These are phyloP conservation scores for Orbilia javanica DNA, from an alignment of 2,329 filamentous ascomycete genomes.

Conservation along the genomic window DNA sequence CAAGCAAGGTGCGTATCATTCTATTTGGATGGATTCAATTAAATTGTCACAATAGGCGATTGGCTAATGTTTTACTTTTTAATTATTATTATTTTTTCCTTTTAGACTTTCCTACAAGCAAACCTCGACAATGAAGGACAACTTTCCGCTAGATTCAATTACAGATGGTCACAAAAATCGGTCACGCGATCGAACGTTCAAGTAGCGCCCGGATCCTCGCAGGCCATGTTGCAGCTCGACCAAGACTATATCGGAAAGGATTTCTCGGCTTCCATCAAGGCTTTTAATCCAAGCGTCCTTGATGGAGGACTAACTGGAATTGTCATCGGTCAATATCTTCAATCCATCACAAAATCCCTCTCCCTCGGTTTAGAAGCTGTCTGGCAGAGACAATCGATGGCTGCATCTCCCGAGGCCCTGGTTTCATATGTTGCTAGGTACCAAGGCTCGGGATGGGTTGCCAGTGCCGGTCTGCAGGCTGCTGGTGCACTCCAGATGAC, in stretches of 20 bases:
- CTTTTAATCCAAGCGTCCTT: conserved; percentile 92
- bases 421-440: conserved; percentile 92
- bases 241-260: conserved; percentile 94
- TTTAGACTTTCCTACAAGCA: conserved; percentile 91
- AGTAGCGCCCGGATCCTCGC: conserved; percentile 78
- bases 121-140: conserved; percentile 93
- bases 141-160: conserved; percentile 91
- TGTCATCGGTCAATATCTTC: conserved; percentile 94
- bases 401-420: conserved; percentile 88
- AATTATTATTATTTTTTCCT: neutral
- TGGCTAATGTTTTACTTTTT: conserved; percentile 12
- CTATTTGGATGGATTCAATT: conserved; percentile 5
- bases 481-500: conserved; percentile 89
- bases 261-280: conserved; percentile 92
- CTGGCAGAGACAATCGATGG: conserved; percentile 88
- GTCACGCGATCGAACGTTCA: conserved; percentile 90
- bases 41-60: conserved; percentile 12
- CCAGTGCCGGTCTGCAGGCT: conserved; percentile 87
- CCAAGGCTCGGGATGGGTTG: conserved; percentile 92
- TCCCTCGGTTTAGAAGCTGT: conserved; percentile 91
- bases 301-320: conserved; percentile 95
- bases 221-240: conserved; percentile 92
- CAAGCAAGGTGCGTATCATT: conserved; percentile 78
- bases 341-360: conserved; percentile 88
- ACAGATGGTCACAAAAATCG: conserved; percentile 82